A percentile compares a stretch with the other conserved stretches of the same genome.
Evolutionary conservation across 768 basidiomycete species (phyloP).

Genomic region (Paxillus involutus): DNA sequence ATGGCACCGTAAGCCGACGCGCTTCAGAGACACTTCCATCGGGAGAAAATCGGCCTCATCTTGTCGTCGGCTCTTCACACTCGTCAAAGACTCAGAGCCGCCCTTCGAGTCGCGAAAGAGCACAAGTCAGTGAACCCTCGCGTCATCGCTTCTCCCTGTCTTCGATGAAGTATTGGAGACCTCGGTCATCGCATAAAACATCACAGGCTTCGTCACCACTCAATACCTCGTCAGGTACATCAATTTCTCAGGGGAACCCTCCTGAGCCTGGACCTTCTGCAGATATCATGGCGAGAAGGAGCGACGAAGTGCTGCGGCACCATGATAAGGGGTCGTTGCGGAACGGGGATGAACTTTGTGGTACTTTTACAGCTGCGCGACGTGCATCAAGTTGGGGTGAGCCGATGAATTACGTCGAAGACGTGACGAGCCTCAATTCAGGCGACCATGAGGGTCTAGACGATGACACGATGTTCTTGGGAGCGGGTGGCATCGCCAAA

Average conservation of each 20-base stretch:
- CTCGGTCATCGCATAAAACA: slow-evolving; percentile 17
- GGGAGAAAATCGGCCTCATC: slow-evolving; percentile 11
- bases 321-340: slow-evolving; percentile 26
- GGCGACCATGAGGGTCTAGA: slow-evolving; percentile 46
- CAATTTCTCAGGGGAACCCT: slow-evolving; percentile 22
- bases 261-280: slow-evolving; percentile 14
- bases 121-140: slow-evolving; percentile 14
- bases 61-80: slow-evolving; percentile 11
- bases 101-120: slow-evolving; percentile 24
- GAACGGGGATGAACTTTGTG: slow-evolving; percentile 25
- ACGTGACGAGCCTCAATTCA: slow-evolving; percentile 44
- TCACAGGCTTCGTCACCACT: slow-evolving; percentile 31
- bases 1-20: slow-evolving; percentile 14
- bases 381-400: slow-evolving; percentile 70
- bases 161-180: slow-evolving; percentile 25
- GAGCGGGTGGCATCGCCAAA: slow-evolving; percentile 44
- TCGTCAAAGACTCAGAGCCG: slow-evolving; percentile 25
- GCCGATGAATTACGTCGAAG: slow-evolving; percentile 39
- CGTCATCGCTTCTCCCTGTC: slow-evolving; percentile 33
- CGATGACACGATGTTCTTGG: slow-evolving; percentile 53
- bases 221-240: slow-evolving; percentile 34
- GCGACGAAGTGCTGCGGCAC: slow-evolving; percentile 46
- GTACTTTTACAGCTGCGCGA: slow-evolving; percentile 43
- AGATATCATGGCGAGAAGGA: slow-evolving; percentile 32
- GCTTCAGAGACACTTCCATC: slow-evolving; percentile 34